Percentiles rank a stretch among this genome's conserved stretches.
Evolutionary conservation across 2,329 filamentous ascomycete genomes (phyloP).

Genomic region (Metarhizium album): DNA sequence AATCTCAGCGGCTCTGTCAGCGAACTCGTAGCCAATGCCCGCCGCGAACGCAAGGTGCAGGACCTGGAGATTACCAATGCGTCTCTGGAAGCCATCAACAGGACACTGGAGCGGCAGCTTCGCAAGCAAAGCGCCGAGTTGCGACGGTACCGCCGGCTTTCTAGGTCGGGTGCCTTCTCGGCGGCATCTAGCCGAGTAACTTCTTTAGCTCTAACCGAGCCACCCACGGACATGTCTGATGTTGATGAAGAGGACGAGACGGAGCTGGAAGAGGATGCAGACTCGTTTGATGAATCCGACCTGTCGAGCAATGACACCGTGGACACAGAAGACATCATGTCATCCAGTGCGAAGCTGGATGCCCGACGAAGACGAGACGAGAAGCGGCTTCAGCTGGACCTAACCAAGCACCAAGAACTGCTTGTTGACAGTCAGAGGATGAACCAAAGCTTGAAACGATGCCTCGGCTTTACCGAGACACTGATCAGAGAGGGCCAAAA

Average conservation of each 20-base stretch:
- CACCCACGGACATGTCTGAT: conserved; percentile 35
- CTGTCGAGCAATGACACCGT: conserved; percentile 30
- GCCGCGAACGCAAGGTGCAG: conserved; percentile 86
- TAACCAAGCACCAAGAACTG: conserved; percentile 80
- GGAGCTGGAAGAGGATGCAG: conserved; percentile 31
- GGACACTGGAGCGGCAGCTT: conserved; percentile 81
- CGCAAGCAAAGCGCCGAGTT: conserved; percentile 85
- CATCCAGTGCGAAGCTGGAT: conserved; percentile 23
- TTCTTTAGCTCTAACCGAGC: conserved; percentile 33
- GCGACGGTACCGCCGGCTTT: conserved; percentile 75
- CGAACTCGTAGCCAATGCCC: conserved; percentile 76
- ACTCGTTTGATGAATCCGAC: conserved; percentile 43
- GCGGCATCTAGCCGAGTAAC: conserved; percentile 33
- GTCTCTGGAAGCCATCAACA: conserved; percentile 87
- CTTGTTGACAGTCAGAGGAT: conserved; percentile 87
- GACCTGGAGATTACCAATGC: conserved; percentile 96
- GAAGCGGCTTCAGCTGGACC: conserved; percentile 70
- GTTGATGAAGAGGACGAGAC: conserved; percentile 34
- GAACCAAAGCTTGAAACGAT: conserved; percentile 86
- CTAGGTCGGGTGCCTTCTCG: conserved; percentile 66
- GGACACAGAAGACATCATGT: conserved; percentile 24
- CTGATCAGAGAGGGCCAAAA: conserved; percentile 82
- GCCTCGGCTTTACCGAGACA: conserved; percentile 79
- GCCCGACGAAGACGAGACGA: conserved; percentile 62
- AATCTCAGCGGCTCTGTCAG: conserved; percentile 50